Evolutionary conservation across 495 filamentous ascomycete genomes (phyloP).

Genomic region (Neurospora hispaniola): DNA sequence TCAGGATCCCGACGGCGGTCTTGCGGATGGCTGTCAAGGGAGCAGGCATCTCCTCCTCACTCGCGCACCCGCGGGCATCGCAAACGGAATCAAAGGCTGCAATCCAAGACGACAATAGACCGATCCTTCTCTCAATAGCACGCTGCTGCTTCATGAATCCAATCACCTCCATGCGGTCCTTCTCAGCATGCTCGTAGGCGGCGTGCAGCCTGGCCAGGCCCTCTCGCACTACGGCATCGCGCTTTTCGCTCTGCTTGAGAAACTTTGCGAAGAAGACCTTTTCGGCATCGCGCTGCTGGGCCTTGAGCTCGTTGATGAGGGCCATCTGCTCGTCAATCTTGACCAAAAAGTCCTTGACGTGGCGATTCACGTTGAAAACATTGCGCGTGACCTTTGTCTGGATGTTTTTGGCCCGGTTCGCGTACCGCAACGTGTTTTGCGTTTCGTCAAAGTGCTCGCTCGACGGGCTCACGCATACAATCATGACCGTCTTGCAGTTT

Average conservation of each 20-base stretch:
- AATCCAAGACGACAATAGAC: slow-evolving; percentile 79
- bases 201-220: slow-evolving; percentile 67
- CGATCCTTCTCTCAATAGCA: slow-evolving; percentile 75
- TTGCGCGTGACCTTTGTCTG: slow-evolving; percentile 98
- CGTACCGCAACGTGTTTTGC: slow-evolving; percentile 95
- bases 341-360: slow-evolving; percentile 96
- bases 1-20: slow-evolving; percentile 73
- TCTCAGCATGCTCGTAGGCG: slow-evolving; percentile 74
- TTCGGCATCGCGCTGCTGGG: slow-evolving; percentile 86
- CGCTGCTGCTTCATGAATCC: slow-evolving; percentile 71
- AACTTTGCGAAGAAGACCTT: slow-evolving; percentile 79
- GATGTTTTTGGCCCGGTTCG: slow-evolving; percentile 97
- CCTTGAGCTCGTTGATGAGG: slow-evolving; percentile 86
- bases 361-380: slow-evolving; percentile 97
- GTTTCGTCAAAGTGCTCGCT: slow-evolving; percentile 98
- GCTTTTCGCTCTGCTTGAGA: slow-evolving; percentile 76
- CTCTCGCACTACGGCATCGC: slow-evolving; percentile 66
- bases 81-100: slow-evolving; percentile 81
- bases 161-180: slow-evolving; percentile 69
- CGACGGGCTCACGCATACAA: slow-evolving; percentile 94
- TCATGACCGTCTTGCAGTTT: slow-evolving; percentile 99
- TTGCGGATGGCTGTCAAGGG: slow-evolving; percentile 70
- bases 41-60: slow-evolving; percentile 51
- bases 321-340: slow-evolving; percentile 95
- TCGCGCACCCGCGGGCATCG: slow-evolving; percentile 46